These are phyloP conservation scores for Penicilliopsis zonata DNA, from an alignment of 495 filamentous ascomycete genomes.

Conservation along the genomic window DNA sequence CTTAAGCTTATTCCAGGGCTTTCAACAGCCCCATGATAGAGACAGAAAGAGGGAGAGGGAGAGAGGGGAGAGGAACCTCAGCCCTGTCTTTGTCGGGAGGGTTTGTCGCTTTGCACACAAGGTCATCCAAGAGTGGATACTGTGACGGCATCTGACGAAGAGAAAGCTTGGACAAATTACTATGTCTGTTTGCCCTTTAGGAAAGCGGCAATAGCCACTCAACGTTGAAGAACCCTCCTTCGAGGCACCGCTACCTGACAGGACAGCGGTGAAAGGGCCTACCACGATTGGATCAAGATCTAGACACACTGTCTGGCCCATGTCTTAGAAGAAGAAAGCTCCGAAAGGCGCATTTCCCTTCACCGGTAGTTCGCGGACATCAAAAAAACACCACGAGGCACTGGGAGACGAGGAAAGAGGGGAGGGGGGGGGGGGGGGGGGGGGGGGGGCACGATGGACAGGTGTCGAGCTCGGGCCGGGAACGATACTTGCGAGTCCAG, in stretches of 20 bases:
- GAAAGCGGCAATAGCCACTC: conserved; percentile 3
- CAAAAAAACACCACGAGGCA: conserved; percentile 12
- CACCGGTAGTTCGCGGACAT: conserved; percentile 8
- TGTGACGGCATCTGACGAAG: conserved; percentile 8
- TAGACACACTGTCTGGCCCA: conserved; percentile 8
- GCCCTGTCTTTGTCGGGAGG: conserved; percentile 3
- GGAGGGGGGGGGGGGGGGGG: too few relatives aligned
- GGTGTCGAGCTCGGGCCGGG: conserved; percentile 5
- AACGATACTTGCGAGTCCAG: conserved; percentile 8
- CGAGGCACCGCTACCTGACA: conserved; percentile 7
- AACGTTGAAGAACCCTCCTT: conserved; percentile 6
- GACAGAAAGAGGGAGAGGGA: conserved; percentile 4
- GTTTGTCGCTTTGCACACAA: conserved; percentile 2
- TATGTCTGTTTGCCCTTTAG: conserved; percentile 11
- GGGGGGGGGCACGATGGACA: too few relatives aligned
- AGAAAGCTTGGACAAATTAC: conserved; percentile 1
- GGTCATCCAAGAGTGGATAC: conserved; percentile 7
- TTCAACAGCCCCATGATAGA: conserved; percentile 8
- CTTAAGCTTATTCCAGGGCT: too few relatives aligned
- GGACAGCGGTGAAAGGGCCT: conserved; percentile 12
- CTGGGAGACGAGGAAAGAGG: too few relatives aligned
- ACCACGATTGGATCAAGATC: conserved; percentile 4
- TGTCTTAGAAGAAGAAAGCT: conserved; percentile 14
- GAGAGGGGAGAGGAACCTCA: conserved; percentile 1
- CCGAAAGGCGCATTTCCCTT: conserved; percentile 8